Conservation (phyloP, 73 alveolate genomes). For the Symbiodinium natans region DNA sequence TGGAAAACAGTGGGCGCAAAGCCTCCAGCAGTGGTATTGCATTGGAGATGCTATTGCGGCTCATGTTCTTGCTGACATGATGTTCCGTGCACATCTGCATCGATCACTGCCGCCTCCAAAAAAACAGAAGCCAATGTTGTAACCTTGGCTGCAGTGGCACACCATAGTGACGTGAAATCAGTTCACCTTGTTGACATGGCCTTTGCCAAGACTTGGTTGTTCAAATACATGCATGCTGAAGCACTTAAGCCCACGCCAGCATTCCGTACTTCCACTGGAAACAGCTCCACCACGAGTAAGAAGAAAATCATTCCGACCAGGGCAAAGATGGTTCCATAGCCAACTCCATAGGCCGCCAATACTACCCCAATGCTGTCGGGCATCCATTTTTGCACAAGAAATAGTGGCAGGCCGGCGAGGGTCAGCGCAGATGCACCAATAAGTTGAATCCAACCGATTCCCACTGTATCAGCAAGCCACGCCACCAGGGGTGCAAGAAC, state of each 20-base stretch:
- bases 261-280: slow-evolving; percentile 66
- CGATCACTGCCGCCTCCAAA: too few species aligned
- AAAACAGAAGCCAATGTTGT: slow-evolving; percentile 65
- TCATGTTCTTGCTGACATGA: too few species aligned
- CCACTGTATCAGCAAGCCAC: slow-evolving; percentile 32
- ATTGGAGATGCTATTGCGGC: too few species aligned
- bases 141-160: background rate
- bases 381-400: slow-evolving; percentile 17
- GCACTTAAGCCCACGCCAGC: slow-evolving; percentile 72
- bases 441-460: slow-evolving; percentile 24
- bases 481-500: slow-evolving; percentile 34
- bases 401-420: slow-evolving; percentile 41
- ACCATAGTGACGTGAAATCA: background rate
- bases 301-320: slow-evolving; percentile 31
- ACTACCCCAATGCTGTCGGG: background rate
- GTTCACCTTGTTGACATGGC: background rate
- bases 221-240: background rate
- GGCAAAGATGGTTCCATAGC: slow-evolving; percentile 23
- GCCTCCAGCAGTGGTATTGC: slow-evolving; percentile 33
- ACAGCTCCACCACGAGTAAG: slow-evolving; percentile 62
- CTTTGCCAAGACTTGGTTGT: too few species aligned
- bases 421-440: slow-evolving; percentile 12
- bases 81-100: too few species aligned
- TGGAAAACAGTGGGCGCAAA: slow-evolving; percentile 69
- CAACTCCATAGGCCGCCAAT: background rate